These are phyloP conservation scores for Globisporangium canariense DNA, from an alignment of 352 stramenopile species.

Conservation along the genomic window DNA sequence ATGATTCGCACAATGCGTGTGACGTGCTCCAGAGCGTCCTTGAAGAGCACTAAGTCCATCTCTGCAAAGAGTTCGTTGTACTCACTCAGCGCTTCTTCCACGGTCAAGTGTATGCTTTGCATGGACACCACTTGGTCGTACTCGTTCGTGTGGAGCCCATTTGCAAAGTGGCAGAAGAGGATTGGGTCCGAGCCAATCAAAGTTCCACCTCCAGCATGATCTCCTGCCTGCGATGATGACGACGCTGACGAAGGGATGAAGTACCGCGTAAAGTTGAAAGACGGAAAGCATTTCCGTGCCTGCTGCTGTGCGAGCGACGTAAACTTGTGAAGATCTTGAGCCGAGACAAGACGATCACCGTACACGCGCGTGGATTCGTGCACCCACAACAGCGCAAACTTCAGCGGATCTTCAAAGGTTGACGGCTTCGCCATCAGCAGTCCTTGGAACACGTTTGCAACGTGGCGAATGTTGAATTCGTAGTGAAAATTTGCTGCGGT, in stretches of 20 bases:
- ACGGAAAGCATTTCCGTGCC: conserved; percentile 91
- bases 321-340: conserved; percentile 83
- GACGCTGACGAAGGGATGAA: conserved; percentile 59
- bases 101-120: conserved; percentile 50
- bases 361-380: conserved; percentile 96
- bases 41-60: conserved; percentile 96
- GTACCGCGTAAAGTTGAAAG: conserved; percentile 88
- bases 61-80: conserved; percentile 92
- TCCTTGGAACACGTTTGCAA: conserved; percentile 94
- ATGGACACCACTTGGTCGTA: conserved; percentile 91
- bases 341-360: conserved; percentile 89
- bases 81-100: conserved; percentile 89
- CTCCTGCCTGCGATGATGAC: conserved; percentile 19
- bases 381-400: conserved; percentile 93
- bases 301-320: conserved; percentile 87
- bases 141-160: conserved; percentile 79
- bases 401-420: conserved; percentile 82
- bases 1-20: conserved; percentile 94
- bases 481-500: conserved; percentile 97
- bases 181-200: conserved; percentile 70
- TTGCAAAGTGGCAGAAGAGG: conserved; percentile 93
- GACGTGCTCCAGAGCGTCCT: conserved; percentile 95
- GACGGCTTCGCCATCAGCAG: conserved; percentile 87
- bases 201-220: neutral
- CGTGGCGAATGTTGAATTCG: conserved; percentile 96